Evolutionary conservation across 352 stramenopile species (phyloP).

Genomic region (Thalassiosira hispida): DNA sequence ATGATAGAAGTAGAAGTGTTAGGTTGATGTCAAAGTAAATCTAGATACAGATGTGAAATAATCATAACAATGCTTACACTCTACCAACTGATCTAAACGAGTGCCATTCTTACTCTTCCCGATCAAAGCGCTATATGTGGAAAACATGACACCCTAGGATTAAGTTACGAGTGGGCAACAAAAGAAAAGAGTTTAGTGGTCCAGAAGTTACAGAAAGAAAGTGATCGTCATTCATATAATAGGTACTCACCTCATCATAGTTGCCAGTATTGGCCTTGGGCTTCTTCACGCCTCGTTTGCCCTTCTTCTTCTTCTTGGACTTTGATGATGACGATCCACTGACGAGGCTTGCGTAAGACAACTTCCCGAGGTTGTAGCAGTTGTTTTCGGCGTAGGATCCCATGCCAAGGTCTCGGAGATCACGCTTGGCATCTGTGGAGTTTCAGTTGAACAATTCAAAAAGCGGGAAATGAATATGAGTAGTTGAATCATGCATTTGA

Average conservation of each 20-base stretch:
- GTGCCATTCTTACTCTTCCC: slow-evolving; percentile 30
- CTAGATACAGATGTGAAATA: no score
- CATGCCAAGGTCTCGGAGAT: slow-evolving; percentile 48
- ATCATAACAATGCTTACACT: slow-evolving; percentile 24
- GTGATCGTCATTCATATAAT: no score
- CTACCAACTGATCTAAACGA: slow-evolving; percentile 50
- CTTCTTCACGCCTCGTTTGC: slow-evolving; percentile 3
- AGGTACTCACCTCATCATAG: slow-evolving; percentile 28
- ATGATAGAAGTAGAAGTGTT: no score
- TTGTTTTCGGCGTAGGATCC: slow-evolving; percentile 37
- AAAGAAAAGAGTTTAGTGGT: no score
- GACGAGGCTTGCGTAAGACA: slow-evolving; percentile 24
- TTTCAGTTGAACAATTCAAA: no score
- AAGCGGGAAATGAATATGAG: no score
- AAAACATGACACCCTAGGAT: slow-evolving; percentile 55
- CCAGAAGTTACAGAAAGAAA: no score
- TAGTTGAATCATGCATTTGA: no score
- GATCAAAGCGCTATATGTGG: slow-evolving; percentile 51
- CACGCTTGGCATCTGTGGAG: slow-evolving; percentile 54
- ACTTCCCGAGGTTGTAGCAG: slow-evolving; percentile 48
- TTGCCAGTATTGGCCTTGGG: slow-evolving; percentile 8
- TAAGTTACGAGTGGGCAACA: no score
- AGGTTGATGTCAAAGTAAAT: not conserved
- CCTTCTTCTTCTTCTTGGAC: slow-evolving; percentile 10
- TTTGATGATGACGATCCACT: not conserved